Evolutionary conservation across 1,284 basidiomycete genomes (phyloP), one percentile per base, ranked within the genome.

Genomic region (Malassezia dermatis): DNA sequence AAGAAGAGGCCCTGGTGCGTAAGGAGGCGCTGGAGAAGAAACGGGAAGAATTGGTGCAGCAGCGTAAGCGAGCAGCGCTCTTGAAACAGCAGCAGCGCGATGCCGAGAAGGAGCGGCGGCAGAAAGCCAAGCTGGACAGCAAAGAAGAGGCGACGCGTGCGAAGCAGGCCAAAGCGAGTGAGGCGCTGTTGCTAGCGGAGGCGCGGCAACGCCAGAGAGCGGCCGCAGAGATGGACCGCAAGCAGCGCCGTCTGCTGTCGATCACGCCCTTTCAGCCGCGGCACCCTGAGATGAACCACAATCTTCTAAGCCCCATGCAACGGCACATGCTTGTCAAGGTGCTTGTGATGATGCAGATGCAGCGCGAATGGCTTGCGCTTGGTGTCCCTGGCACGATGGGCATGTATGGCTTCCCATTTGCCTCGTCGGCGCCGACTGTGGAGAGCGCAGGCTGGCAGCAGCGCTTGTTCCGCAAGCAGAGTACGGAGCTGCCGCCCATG

Each of bases 321-420:
- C 67, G 71, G 23, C 71, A 73, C 56, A 64, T 69, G 47, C 59
- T 73, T 26, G 56, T 73, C 61, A 71, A 69, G 53, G 61, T 65
- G 48, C 64, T 73, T 11, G 64, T 72, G 37, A 63, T 63, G 61
- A 58, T 73, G 37, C 68, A 71, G 52, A 69, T 71, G 66, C 64
- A 69, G 51, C 53, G 45, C 44, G 71, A 73, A 48, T 69, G 58
- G 59, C 49, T 51, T 23, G 64, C 67, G 35, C 48, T 73, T 11
- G 71, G 64, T 27, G 65, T 61, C 43, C 62, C 69, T 10, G 67
- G 67, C 19, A 67, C 61, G 15, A 47, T 73, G 13, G 65, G 66
- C 13, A 55, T 64, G 52, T 73, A 73, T 40, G 71, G 69, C 26
- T 69, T 64, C 45, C 71, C 71, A 21, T 73, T 73, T 49, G 6